Conservation (phyloP, 1,284 basidiomycete species). For the Volvariella volvacea region DNA sequence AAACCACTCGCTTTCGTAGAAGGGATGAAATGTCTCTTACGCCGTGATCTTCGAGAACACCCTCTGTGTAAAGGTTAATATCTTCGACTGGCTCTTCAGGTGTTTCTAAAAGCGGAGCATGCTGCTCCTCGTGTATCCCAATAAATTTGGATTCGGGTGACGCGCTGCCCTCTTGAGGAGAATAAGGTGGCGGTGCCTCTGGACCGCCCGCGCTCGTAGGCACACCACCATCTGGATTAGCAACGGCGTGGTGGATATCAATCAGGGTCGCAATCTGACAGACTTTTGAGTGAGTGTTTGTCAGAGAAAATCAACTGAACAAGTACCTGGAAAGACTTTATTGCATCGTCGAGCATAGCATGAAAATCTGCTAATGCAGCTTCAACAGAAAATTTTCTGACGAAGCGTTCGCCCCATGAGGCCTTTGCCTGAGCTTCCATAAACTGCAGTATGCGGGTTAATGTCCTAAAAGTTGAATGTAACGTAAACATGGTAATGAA, state of each 20-base stretch:
- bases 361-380: conserved; percentile 26
- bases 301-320: not conserved
- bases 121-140: too few relatives aligned
- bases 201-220: not conserved
- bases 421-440: conserved; percentile 30
- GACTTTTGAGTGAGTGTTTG: not conserved
- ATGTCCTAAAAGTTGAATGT: conserved; percentile 20
- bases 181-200: conserved; percentile 2
- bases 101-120: too few relatives aligned
- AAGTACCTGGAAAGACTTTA: conserved; percentile 39
- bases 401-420: conserved; percentile 34
- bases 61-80: conserved; percentile 11
- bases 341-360: conserved; percentile 33
- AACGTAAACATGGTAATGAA: not conserved
- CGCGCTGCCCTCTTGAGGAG: conserved; percentile 3
- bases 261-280: conserved; percentile 40
- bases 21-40: conserved; percentile 17
- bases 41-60: conserved; percentile 26
- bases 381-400: conserved; percentile 33
- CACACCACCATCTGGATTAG: conserved; percentile 1
- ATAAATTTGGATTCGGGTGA: not conserved
- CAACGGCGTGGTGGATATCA: conserved; percentile 40
- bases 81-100: conserved; percentile 6
- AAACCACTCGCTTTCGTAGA: conserved; percentile 1
- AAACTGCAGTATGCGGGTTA: conserved; percentile 32